Evolutionary conservation across 2,329 filamentous ascomycete species (phyloP).

Genomic region (Graphilbum fragrans): DNA sequence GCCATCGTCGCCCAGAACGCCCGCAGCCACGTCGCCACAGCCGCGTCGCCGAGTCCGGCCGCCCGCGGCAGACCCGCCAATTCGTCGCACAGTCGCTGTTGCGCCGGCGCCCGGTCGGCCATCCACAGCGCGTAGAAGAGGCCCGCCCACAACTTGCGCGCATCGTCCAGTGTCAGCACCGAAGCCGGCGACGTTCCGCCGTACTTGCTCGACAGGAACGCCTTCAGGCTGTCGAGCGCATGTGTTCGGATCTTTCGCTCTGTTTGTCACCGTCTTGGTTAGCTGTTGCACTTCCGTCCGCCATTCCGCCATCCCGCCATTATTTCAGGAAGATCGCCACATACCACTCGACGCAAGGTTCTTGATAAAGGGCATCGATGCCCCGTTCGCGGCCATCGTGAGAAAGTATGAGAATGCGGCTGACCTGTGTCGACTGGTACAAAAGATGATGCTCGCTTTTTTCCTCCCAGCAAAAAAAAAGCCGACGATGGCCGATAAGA

Average conservation of each 20-base stretch:
- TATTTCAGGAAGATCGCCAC: slow-evolving; percentile 14
- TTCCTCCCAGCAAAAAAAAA: too few species aligned
- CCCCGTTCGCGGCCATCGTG: slow-evolving; percentile 6
- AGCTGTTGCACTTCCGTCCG: too few species aligned
- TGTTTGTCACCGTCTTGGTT: slow-evolving; percentile 21
- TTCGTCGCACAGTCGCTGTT: slow-evolving; percentile 70
- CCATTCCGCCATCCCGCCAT: background rate
- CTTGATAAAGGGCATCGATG: slow-evolving; percentile 62
- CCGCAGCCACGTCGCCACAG: slow-evolving; percentile 36
- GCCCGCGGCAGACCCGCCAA: slow-evolving; percentile 50
- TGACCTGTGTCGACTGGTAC: too few species aligned
- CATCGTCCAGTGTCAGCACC: slow-evolving; percentile 54
- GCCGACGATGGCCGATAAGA: too few species aligned
- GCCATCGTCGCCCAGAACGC: slow-evolving; percentile 63
- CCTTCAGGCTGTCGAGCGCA: slow-evolving; percentile 63
- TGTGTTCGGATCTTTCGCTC: slow-evolving; percentile 68
- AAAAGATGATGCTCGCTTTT: too few species aligned
- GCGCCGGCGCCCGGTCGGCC: slow-evolving; percentile 77
- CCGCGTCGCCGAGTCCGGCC: slow-evolving; percentile 34
- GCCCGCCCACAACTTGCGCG: slow-evolving; percentile 87
- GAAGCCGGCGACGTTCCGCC: slow-evolving; percentile 20
- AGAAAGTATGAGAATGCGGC: too few species aligned
- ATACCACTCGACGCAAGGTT: slow-evolving; percentile 75
- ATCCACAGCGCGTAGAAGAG: slow-evolving; percentile 92
- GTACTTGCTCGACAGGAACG: slow-evolving; percentile 56